These are phyloP conservation scores for Emericellopsis atlantica DNA, from an alignment of 2,329 filamentous ascomycete species.

Conservation along the genomic window DNA sequence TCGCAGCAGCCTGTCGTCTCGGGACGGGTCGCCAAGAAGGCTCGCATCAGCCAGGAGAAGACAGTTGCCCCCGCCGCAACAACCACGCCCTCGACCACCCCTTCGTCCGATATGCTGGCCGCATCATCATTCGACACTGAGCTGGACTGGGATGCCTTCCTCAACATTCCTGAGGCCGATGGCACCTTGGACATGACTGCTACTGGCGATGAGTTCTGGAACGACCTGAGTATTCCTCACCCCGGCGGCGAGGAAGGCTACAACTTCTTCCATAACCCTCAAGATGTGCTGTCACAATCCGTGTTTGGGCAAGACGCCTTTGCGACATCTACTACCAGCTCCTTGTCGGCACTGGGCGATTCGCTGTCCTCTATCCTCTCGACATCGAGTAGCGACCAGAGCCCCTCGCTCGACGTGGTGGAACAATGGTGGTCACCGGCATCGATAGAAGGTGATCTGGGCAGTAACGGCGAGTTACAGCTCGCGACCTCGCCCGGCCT, in stretches of 20 bases:
- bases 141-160: too few relatives aligned
- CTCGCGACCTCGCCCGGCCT: too few relatives aligned
- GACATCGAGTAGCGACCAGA: too few relatives aligned
- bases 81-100: slow-evolving; percentile 8
- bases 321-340: not conserved
- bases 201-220: slow-evolving; percentile 20
- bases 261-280: slow-evolving; percentile 32
- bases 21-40: slow-evolving; percentile 25
- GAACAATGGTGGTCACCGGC: too few relatives aligned
- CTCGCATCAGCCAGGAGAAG: not conserved
- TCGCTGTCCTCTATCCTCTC: too few relatives aligned
- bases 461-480: too few relatives aligned
- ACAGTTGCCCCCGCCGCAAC: slow-evolving; percentile 6
- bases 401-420: too few relatives aligned
- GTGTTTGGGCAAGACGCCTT: not conserved
- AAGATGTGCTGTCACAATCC: slow-evolving; percentile 23
- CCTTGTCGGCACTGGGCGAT: too few relatives aligned
- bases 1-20: slow-evolving; percentile 8
- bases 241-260: slow-evolving; percentile 24
- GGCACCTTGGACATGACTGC: not conserved
- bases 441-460: too few relatives aligned
- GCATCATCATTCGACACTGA: slow-evolving; percentile 1
- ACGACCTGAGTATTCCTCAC: slow-evolving; percentile 30
- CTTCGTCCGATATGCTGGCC: not conserved
- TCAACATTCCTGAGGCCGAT: not conserved